Evolutionary conservation across 2,329 filamentous ascomycete genomes (phyloP).

Genomic region (Neophaeococcomyces aloes): DNA sequence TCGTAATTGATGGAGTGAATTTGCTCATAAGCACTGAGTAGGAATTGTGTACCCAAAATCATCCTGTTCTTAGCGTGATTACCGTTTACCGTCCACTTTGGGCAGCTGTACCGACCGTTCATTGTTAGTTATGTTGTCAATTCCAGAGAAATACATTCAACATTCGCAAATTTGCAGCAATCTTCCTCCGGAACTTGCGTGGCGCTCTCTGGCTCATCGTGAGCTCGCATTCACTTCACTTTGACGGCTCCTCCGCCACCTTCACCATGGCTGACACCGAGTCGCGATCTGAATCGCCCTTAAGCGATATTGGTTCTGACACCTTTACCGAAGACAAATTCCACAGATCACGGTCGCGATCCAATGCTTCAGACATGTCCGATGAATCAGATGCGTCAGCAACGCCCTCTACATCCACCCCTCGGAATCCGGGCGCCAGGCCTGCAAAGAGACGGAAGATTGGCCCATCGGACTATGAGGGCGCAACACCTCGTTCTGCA

Average conservation of each 20-base stretch:
- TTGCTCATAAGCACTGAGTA: too few relatives aligned
- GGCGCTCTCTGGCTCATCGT: neutral
- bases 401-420: slow-evolving; percentile 17
- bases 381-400: slow-evolving; percentile 22
- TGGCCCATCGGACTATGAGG: slow-evolving; percentile 35
- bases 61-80: too few relatives aligned
- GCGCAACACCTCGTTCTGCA: slow-evolving; percentile 40
- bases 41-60: too few relatives aligned
- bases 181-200: neutral
- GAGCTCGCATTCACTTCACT: neutral
- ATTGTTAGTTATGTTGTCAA: too few relatives aligned
- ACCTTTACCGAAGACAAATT: slow-evolving; percentile 51
- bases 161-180: too few relatives aligned
- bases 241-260: neutral
- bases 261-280: slow-evolving; percentile 35
- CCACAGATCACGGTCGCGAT: slow-evolving; percentile 37
- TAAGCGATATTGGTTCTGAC: slow-evolving; percentile 55
- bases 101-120: neutral
- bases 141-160: too few relatives aligned
- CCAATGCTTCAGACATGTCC: slow-evolving; percentile 25
- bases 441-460: slow-evolving; percentile 41
- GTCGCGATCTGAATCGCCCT: slow-evolving; percentile 44
- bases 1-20: too few relatives aligned
- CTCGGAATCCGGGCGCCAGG: slow-evolving; percentile 29
- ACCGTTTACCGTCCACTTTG: too few relatives aligned